phyloP scores from a whole-genome alignment of 179 eudicot species.

The Patellifolia procumbens region DNA sequence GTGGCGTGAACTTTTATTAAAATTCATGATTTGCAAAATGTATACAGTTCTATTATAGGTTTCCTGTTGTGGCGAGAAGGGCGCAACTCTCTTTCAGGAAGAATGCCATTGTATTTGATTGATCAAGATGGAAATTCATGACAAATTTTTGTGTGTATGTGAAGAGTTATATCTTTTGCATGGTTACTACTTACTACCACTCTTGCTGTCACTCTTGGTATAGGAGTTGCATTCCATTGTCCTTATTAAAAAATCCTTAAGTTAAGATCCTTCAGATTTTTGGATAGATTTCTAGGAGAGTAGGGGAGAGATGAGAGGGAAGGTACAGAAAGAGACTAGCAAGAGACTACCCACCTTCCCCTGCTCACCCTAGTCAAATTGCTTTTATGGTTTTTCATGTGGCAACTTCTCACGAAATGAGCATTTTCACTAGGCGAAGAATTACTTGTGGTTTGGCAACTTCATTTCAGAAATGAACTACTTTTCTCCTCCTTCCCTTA shows the following conservation, averaged over 20 bases:
- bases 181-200: background rate
- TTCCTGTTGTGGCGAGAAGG: background rate
- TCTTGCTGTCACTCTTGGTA: background rate
- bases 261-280: no score
- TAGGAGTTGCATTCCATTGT: background rate
- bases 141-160: background rate
- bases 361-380: no score
- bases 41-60: background rate
- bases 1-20: background rate
- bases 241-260: background rate
- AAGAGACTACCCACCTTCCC: no score
- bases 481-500: no score
- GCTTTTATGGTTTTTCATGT: no score
- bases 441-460: no score
- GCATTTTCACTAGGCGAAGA: no score
- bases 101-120: background rate
- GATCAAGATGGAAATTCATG: background rate
- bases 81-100: background rate
- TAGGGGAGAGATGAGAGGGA: no score
- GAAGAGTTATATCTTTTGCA: background rate
- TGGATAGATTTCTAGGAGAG: no score
- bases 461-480: no score
- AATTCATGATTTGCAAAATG: background rate
- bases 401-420: no score
- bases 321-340: no score